Base-by-base conservation (phyloP, 1,284 basidiomycete species). In the Leccinum subrobustum region DNA sequence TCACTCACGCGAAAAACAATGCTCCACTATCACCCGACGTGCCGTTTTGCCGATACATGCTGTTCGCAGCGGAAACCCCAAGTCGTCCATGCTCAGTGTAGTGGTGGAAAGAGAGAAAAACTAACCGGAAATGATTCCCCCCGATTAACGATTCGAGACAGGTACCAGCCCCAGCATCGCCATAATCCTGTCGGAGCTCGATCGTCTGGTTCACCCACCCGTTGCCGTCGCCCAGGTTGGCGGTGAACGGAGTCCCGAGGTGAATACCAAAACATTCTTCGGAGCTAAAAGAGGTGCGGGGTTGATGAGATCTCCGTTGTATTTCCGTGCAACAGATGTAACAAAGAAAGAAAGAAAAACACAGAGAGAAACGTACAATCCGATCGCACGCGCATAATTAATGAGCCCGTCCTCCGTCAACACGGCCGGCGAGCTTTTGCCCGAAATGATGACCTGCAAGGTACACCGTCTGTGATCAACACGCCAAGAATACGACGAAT, bases 181-280 rank as follows among this genome's bases (percentile, higher is more conserved):
- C 83, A 62, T 76, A 89, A 67, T 88, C 85, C 67, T 86, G 76
- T 44, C 88, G 83, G 56, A 88, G 73, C 70, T 88, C 87, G 16
- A 81, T 63, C 48, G 77, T 78, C 76, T 87, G 76, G 61, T 75
- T 72, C 20, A 77, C 72, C 58, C 64, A 75, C 6, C 84, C 84
- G 60, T 87, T 75, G 0, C 85, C 86, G 63, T 90, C 87, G 1
- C 87, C 88, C 1, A 88, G 77, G 69, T 88, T 82, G 1, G 86
- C 87, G 9, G 81, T 73, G 65, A 86, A 83, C 0, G 82, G 82
- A 37, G 67, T 78, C 3, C 88, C 88, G 11, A 84, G 65, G 67
- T 89, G 87, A 60, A 87, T 75, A 3, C 78, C 84, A 16, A 88
- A 74, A 66, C 87, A 90, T 71, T 91, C 88, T 12, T 76, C 77